Conservation (phyloP, 2,329 filamentous ascomycete species). For the Coniochaeta sp. region DNA sequence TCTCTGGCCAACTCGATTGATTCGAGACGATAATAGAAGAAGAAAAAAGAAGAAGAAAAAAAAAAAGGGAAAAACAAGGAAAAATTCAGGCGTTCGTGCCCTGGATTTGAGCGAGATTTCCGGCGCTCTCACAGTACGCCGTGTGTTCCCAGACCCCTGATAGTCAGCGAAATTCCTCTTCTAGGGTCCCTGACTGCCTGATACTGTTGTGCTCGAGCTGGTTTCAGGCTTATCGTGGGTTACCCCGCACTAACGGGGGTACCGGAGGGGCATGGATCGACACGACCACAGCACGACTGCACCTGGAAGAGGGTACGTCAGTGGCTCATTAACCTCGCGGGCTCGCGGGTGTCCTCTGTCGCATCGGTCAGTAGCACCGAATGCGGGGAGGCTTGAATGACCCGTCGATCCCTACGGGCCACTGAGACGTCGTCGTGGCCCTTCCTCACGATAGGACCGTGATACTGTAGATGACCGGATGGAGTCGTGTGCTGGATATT, state of each 20-base stretch:
- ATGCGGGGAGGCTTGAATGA: background rate
- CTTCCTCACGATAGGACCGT: background rate
- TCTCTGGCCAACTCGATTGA: no score
- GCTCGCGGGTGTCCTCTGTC: background rate
- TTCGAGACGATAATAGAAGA: background rate
- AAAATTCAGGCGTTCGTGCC: no score
- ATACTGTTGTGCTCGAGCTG: background rate
- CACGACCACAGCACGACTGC: background rate
- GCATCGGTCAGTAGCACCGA: background rate
- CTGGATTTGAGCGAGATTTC: constrained; percentile 1
- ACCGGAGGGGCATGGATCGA: background rate
- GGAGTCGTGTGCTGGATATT: background rate
- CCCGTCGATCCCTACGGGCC: background rate
- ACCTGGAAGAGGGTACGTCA: background rate
- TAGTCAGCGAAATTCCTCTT: background rate
- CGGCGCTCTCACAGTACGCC: no score
- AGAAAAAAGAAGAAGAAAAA: background rate
- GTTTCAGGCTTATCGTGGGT: constrained; percentile 1
- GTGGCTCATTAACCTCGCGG: background rate
- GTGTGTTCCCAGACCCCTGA: background rate
- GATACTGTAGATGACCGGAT: background rate
- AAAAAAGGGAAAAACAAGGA: background rate
- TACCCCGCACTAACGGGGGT: background rate
- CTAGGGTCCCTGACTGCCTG: background rate
- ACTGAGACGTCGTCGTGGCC: background rate